Conservation (phyloP, 768 basidiomycete genomes). For the Phaffia australis region DNA sequence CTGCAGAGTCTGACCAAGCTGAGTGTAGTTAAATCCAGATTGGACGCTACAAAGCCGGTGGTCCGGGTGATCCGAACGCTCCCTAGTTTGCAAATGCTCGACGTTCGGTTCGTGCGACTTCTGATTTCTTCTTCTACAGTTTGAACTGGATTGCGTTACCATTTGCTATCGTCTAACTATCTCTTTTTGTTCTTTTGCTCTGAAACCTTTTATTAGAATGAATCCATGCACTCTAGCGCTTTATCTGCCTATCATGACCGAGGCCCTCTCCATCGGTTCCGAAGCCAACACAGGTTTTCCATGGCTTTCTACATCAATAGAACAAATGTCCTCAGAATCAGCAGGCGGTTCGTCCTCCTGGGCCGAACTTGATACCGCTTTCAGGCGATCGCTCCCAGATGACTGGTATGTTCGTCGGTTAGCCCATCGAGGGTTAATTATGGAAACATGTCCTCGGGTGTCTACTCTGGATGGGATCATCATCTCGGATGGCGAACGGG, state of each 20-base stretch:
- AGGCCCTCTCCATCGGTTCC: constrained; percentile 41
- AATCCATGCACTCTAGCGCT: constrained; percentile 93
- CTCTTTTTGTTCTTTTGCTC: neutral
- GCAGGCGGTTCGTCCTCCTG: constrained; percentile 40
- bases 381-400: constrained; percentile 82
- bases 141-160: neutral
- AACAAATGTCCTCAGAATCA: neutral
- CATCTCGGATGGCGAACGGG: constrained; percentile 70
- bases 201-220: constrained; percentile 47
- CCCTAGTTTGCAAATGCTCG: constrained; percentile 73
- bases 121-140: no score
- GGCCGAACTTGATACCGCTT: constrained; percentile 70
- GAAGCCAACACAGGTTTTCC: constrained; percentile 8
- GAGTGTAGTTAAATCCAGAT: constrained; percentile 66
- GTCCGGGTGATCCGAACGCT: constrained; percentile 61
- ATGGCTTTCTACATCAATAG: constrained; percentile 7
- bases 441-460: constrained; percentile 59
- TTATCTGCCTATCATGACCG: constrained; percentile 79
- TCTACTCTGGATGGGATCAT: constrained; percentile 74
- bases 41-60: constrained; percentile 63
- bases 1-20: constrained; percentile 70
- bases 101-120: constrained; percentile 53
- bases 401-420: constrained; percentile 73
- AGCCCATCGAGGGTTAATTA: constrained; percentile 78
- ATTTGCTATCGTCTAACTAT: neutral